Evolutionary conservation across 768 basidiomycete genomes (phyloP), one percentile per base, ranked within the genome.

Genomic region (Leccinum rimulosum): DNA sequence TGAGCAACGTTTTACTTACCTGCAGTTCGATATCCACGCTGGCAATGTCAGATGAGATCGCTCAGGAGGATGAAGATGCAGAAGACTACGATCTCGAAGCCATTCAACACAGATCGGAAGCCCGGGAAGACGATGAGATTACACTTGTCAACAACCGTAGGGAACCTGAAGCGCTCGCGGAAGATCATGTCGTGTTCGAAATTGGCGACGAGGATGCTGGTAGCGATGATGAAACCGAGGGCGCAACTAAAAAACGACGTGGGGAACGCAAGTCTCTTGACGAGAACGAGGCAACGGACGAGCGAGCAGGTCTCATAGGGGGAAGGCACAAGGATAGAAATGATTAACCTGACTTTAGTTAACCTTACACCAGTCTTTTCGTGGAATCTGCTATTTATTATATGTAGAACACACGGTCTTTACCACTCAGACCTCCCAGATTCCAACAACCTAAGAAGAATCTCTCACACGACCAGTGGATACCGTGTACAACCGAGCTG

Each of bases 31-130:
- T 80, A 65, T 80, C 69, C 64, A 91, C 89, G 72, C 85, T 99
- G 61, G 87, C 93, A 36, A 95, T 98, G 89, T 95, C 93, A 27
- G 95, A 98, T 63, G 97, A 99, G 76, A 75, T 98, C 54, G 93
- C 97, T 27, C 94, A 95, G 75, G 89, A 95, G 67, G 93, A 95
- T 68, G 88, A 89, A 66, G 95, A 95, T 64, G 95, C 93, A 0
- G 92, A 97, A 69, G 89, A 95, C 69, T 95, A 93, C 66, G 93
- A 95, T 67, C 78, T 93, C 28, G 93, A 94, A 65, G 78, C 88
- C 14, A 77, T 95, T 55, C 83, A 86, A 64, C 75, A 68, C 54
- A 85, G 87, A 35, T 78, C 79, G 2, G 72, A 76, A 33, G 72
- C 74, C 14, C 77, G 80, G 31, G 82, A 82, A 30, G 86, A 88